Evolutionary conservation across 805 yeast genomes (phyloP), one percentile per base, ranked within the genome.

Genomic region (Martiniozyma abietophila): DNA sequence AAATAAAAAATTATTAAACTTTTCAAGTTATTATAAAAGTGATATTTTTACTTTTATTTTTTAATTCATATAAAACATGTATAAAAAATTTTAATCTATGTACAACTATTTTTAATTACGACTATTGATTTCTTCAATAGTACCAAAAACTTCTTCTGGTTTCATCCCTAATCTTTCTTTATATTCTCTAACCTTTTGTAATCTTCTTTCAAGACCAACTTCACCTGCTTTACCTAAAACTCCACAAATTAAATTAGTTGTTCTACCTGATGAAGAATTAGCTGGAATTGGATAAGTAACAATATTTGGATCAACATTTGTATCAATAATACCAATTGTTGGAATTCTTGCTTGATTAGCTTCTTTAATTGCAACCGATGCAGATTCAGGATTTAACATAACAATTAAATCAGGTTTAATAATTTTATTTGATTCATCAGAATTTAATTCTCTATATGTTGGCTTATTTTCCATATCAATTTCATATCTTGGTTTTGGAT

Each of bases 251-350:
- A 92, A 64, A 43, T 83, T 79, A 8, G 80, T 75, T 6, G 94
- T 72, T 56, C 98, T 73, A 39, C 75, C 62, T 6, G 94, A 80
- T 55, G 88, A 96, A 56, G 92, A 97, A 54, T 92, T 92, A 43
- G 94, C 94, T 12, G 97, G 97, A 45, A 92, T 82, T 33, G 97
- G 94, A 53, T 92, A 92, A 2, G 96, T 85, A 35, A 89, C 82
- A 46, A 80, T 62, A 11, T 82, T 72, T 7, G 96, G 94, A 53
- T 92, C 96, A 54, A 81, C 76, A 58, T 92, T 89, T 16, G 97
- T 88, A 60, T 92, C 98, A 42, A 92, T 76, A 38, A 92, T 71
- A 19, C 96, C 97, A 48, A 92, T 76, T 1, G 96, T 86, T 39
- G 98, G 98, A 21, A 92, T 73, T 54, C 94, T 72, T 40, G 78